A percentile compares a stretch with the other conserved stretches of the same genome.
Conservation (phyloP, 164 flowering plant genomes). For the Tetrastigma voinierianum region DNA sequence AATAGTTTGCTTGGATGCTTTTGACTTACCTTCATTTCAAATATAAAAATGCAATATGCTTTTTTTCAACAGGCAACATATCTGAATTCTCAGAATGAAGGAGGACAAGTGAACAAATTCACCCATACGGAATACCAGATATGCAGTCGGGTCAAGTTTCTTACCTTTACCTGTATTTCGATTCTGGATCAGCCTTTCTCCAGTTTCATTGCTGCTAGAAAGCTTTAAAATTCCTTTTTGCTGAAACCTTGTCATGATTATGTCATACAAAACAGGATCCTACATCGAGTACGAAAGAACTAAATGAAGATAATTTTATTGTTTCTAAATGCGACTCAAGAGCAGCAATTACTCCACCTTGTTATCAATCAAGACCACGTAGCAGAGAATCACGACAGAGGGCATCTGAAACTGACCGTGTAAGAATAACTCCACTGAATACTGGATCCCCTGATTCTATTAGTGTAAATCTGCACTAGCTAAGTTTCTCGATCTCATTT, state of each 20-base stretch:
- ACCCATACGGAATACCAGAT: slow-evolving; percentile 6
- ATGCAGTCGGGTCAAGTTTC: slow-evolving; percentile 15
- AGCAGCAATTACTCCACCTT: slow-evolving; percentile 17
- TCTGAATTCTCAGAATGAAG: slow-evolving; percentile 15
- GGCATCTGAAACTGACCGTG: slow-evolving; percentile 21
- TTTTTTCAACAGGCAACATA: slow-evolving; percentile 16
- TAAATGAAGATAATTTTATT: slow-evolving; percentile 2
- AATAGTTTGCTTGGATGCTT: too few species aligned
- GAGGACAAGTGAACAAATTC: background rate
- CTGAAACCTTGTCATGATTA: background rate
- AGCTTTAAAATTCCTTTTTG: background rate
- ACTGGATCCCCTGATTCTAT: background rate
- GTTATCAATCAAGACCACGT: slow-evolving; percentile 11
- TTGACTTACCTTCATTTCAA: too few species aligned
- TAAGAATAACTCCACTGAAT: slow-evolving; percentile 12
- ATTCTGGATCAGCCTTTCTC: background rate
- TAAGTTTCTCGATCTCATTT: background rate
- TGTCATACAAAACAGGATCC: slow-evolving; percentile 18
- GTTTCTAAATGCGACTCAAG: slow-evolving; percentile 15
- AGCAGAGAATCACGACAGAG: slow-evolving; percentile 7
- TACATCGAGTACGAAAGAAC: slow-evolving; percentile 9
- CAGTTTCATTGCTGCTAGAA: background rate
- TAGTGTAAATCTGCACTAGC: background rate
- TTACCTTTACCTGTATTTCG: background rate
- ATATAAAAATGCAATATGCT: background rate